Evolutionary conservation across 2,329 filamentous ascomycete genomes (phyloP).

Genomic region (Blastomyces silverae): DNA sequence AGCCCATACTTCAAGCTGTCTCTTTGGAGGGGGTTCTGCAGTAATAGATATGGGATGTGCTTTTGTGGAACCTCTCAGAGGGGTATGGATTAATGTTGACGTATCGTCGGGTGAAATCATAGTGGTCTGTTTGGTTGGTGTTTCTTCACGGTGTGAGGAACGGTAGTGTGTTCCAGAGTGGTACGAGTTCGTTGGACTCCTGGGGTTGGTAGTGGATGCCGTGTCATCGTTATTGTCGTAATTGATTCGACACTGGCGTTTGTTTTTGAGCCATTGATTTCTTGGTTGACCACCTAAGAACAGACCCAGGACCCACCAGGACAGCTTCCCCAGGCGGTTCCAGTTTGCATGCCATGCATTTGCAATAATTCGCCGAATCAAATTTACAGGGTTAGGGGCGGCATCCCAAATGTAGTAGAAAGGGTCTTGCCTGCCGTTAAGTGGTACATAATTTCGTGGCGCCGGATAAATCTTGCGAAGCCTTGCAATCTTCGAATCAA

Average conservation of each 20-base stretch:
- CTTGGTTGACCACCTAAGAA: slow-evolving; percentile 25
- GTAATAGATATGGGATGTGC: neutral
- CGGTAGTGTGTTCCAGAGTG: neutral
- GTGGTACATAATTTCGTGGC: neutral
- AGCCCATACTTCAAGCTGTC: slow-evolving; percentile 32
- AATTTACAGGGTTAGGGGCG: slow-evolving; percentile 12
- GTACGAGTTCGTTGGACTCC: neutral
- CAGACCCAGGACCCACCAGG: slow-evolving; percentile 35
- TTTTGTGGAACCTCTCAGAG: neutral
- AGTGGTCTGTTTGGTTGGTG: neutral
- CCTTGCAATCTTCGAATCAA: neutral
- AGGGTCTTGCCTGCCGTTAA: neutral
- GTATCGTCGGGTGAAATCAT: neutral
- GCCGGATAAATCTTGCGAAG: neutral
- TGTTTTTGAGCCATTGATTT: slow-evolving; percentile 18
- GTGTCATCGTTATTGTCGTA: neutral
- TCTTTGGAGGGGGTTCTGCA: neutral
- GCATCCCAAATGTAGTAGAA: slow-evolving; percentile 14
- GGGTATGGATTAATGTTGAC: slow-evolving; percentile 19
- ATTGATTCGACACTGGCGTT: neutral
- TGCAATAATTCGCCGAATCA: slow-evolving; percentile 30
- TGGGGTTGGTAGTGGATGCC: neutral
- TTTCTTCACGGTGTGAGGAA: neutral
- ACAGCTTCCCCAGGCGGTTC: slow-evolving; percentile 28
- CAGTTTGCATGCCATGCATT: slow-evolving; percentile 33